phyloP scores from a whole-genome alignment of 352 stramenopile genomes.

The Pythium phragmitis region DNA sequence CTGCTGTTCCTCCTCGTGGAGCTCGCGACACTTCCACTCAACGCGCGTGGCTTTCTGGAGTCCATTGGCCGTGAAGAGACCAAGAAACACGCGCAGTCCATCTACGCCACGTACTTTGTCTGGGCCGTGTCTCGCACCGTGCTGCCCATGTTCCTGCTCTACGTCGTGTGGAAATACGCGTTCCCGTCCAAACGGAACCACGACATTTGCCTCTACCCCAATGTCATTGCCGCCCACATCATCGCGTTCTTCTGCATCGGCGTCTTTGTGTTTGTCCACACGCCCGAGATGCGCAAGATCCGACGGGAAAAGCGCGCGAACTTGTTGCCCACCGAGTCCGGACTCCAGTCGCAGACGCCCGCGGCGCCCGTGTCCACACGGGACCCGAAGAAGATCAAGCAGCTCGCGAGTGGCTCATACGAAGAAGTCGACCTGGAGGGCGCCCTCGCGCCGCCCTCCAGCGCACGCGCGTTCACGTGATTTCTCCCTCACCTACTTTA shows the following conservation, averaged over 20 bases:
- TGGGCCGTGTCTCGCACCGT: constrained; percentile 73
- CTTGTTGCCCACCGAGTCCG: constrained; percentile 7
- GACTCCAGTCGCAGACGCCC: constrained; percentile 1
- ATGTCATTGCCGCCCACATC: constrained; percentile 69
- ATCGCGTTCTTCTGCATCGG: constrained; percentile 81
- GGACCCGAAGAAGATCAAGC: constrained; percentile 27
- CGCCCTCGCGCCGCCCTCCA: constrained; percentile 7
- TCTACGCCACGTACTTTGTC: constrained; percentile 74
- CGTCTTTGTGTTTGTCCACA: constrained; percentile 83
- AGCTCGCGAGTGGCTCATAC: constrained; percentile 31
- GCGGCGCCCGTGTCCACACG: constrained; percentile 18
- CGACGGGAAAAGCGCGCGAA: constrained; percentile 18
- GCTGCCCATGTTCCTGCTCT: constrained; percentile 76
- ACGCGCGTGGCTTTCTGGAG: constrained; percentile 74
- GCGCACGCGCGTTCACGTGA: constrained; percentile 24
- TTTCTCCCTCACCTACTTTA: not conserved
- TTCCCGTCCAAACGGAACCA: constrained; percentile 74
- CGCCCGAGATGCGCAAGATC: constrained; percentile 50
- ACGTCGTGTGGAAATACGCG: constrained; percentile 67
- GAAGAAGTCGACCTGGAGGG: constrained; percentile 26
- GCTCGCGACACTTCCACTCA: constrained; percentile 74
- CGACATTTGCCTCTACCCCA: constrained; percentile 77
- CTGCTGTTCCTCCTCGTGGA: constrained; percentile 81
- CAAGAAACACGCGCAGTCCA: constrained; percentile 63
- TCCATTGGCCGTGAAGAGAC: constrained; percentile 58